These are phyloP conservation scores for Hygrophila difformis DNA, from an alignment of 257 asterid species.

Conservation along the genomic window DNA sequence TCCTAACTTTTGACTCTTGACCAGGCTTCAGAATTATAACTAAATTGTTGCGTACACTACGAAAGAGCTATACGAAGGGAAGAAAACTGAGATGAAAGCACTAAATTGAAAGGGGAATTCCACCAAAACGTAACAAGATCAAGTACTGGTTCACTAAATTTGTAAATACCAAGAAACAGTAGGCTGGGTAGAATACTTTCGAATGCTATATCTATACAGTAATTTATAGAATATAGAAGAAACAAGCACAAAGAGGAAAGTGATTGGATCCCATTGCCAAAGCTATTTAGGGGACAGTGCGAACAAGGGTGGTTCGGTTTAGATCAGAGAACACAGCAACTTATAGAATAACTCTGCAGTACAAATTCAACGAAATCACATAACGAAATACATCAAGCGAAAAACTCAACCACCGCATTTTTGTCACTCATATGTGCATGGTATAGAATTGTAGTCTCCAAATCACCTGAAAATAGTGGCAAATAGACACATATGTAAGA, in stretches of 20 bases:
- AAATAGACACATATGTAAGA: slow-evolving; percentile 10
- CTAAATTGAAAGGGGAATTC: background rate
- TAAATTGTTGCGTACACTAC: slow-evolving; percentile 15
- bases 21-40: slow-evolving; percentile 23
- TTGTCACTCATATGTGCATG: slow-evolving; percentile 10
- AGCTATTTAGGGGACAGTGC: background rate
- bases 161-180: background rate
- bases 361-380: slow-evolving; percentile 50
- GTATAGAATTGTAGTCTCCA: slow-evolving; percentile 2
- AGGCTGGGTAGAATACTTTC: slow-evolving; percentile 3
- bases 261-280: slow-evolving; percentile 47
- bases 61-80: slow-evolving; percentile 6
- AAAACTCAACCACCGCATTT: slow-evolving; percentile 46
- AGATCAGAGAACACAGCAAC: slow-evolving; percentile 3
- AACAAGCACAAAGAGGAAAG: slow-evolving; percentile 26
- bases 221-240: slow-evolving; percentile 32
- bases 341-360: slow-evolving; percentile 59
- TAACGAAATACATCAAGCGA: slow-evolving; percentile 43
- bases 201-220: background rate
- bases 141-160: slow-evolving; percentile 4
- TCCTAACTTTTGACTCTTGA: slow-evolving; percentile 50
- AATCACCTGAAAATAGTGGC: slow-evolving; percentile 28
- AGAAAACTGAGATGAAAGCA: slow-evolving; percentile 11
- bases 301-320: background rate
- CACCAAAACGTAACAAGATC: slow-evolving; percentile 7